These are phyloP conservation scores for Phytophthora crassamura DNA, from an alignment of 352 stramenopile species.

Conservation along the genomic window DNA sequence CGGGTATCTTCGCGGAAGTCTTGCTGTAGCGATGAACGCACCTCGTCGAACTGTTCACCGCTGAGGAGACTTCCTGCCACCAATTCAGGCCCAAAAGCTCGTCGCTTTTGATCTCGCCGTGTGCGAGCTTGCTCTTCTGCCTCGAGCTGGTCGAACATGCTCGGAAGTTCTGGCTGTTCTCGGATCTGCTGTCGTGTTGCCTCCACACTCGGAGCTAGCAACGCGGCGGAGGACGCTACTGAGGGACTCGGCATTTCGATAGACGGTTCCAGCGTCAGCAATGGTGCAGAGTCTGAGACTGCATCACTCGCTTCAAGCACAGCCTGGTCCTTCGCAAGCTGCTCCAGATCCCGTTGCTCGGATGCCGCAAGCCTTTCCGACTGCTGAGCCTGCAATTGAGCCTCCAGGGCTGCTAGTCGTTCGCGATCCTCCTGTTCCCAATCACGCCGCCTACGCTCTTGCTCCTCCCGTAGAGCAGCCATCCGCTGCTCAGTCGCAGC, in stretches of 20 bases:
- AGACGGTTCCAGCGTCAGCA: slow-evolving; percentile 8
- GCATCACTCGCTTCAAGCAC: slow-evolving; percentile 2
- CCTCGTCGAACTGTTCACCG: slow-evolving; percentile 34
- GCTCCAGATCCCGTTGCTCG: slow-evolving; percentile 40
- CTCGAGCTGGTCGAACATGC: slow-evolving; percentile 83
- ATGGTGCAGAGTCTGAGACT: background rate
- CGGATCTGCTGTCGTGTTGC: slow-evolving; percentile 46
- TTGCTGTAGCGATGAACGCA: slow-evolving; percentile 49
- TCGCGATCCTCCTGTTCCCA: slow-evolving; percentile 75
- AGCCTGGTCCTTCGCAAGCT: slow-evolving; percentile 37
- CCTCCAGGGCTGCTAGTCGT: slow-evolving; percentile 54
- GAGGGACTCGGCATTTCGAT: slow-evolving; percentile 17
- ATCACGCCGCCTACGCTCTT: slow-evolving; percentile 66
- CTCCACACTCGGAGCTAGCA: slow-evolving; percentile 33
- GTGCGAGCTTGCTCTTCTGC: slow-evolving; percentile 63
- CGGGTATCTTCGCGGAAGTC: slow-evolving; percentile 52
- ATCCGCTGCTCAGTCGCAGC: slow-evolving; percentile 63
- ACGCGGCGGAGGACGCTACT: background rate
- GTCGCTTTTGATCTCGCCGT: slow-evolving; percentile 37
- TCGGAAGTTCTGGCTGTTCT: slow-evolving; percentile 59
- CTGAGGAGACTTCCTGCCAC: slow-evolving; percentile 19
- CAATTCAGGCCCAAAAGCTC: slow-evolving; percentile 18
- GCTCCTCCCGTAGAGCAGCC: slow-evolving; percentile 62
- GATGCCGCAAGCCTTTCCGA: slow-evolving; percentile 38
- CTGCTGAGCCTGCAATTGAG: slow-evolving; percentile 53